A percentile compares a stretch with the other conserved stretches of the same genome.
phyloP scores from a whole-genome alignment of 345 rosid genomes.

The Hibiscus mutabilis region DNA sequence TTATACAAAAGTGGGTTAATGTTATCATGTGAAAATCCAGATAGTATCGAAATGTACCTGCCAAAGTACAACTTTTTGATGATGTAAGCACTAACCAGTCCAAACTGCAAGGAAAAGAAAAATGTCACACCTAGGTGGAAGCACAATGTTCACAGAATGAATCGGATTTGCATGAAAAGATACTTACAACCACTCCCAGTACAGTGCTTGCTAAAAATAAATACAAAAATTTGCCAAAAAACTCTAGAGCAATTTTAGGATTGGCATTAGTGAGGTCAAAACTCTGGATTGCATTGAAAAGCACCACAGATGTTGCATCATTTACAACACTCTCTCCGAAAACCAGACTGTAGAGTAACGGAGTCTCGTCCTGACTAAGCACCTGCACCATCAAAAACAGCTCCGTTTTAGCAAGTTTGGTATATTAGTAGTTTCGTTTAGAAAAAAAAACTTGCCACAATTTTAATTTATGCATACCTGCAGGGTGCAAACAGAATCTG shows the following conservation, averaged over 20 bases:
- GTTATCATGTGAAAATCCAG: constrained; percentile 5
- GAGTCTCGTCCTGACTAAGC: constrained; percentile 96
- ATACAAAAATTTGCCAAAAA: constrained; percentile 67
- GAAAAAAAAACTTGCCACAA: background rate
- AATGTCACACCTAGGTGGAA: background rate
- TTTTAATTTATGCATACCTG: constrained; percentile 46
- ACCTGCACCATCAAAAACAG: constrained; percentile 44
- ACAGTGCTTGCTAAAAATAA: constrained; percentile 73
- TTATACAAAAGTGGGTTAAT: background rate
- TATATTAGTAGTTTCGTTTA: constrained; percentile 1
- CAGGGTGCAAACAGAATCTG: constrained; percentile 97
- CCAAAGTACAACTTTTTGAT: constrained; percentile 90
- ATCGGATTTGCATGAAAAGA: background rate
- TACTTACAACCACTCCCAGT: constrained; percentile 79
- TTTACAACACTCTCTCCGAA: constrained; percentile 99
- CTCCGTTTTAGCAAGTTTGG: constrained; percentile 3
- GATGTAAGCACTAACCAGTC: constrained; percentile 84
- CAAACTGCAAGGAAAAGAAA: constrained; percentile 52
- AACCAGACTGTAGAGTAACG: constrained; percentile 92
- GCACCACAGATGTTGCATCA: constrained; percentile 97
- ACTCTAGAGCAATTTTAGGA: constrained; percentile 51
- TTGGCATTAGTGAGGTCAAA: constrained; percentile 64
- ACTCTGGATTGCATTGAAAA: constrained; percentile 95
- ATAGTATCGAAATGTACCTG: constrained; percentile 38
- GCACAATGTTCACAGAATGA: background rate